Evolutionary conservation across 257 asterid genomes (phyloP).

Genomic region (Solanum paucissectum): DNA sequence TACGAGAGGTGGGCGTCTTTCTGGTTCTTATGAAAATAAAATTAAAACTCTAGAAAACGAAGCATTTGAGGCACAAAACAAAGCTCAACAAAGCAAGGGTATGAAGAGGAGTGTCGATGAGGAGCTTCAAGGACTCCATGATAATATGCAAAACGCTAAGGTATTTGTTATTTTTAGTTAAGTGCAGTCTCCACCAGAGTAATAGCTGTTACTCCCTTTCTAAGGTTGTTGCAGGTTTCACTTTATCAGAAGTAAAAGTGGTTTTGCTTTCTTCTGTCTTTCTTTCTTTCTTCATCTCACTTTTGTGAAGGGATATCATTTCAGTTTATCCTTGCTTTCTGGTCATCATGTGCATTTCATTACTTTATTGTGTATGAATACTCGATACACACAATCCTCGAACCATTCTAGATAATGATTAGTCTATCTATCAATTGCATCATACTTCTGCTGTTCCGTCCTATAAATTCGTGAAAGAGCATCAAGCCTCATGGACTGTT

Average conservation of each 20-base stretch:
- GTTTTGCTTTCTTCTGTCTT: background rate
- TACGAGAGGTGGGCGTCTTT: conserved; percentile 60
- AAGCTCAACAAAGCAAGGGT: conserved; percentile 32
- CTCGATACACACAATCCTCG: background rate
- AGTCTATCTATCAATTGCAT: background rate
- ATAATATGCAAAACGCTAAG: conserved; percentile 28
- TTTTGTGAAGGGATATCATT: background rate
- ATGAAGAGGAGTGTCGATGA: conserved; percentile 53
- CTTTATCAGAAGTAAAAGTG: background rate
- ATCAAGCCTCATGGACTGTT: background rate
- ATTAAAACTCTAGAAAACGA: conserved; percentile 48
- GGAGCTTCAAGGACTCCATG: conserved; percentile 36
- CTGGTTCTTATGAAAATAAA: conserved; percentile 73
- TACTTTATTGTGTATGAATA: background rate
- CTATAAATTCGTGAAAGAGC: background rate
- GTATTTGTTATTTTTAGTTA: conserved; percentile 16
- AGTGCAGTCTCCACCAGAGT: background rate
- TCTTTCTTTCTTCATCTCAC: background rate
- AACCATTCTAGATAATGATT: background rate
- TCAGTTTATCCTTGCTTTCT: background rate
- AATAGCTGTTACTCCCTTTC: background rate
- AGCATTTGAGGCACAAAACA: conserved; percentile 34
- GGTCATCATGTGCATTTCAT: background rate
- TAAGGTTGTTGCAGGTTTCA: background rate
- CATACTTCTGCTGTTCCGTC: background rate